A percentile compares a stretch with the other conserved stretches of the same genome.
These are phyloP conservation scores for Moniliophthora roreri DNA, from an alignment of 1,284 basidiomycete genomes.

Conservation along the genomic window DNA sequence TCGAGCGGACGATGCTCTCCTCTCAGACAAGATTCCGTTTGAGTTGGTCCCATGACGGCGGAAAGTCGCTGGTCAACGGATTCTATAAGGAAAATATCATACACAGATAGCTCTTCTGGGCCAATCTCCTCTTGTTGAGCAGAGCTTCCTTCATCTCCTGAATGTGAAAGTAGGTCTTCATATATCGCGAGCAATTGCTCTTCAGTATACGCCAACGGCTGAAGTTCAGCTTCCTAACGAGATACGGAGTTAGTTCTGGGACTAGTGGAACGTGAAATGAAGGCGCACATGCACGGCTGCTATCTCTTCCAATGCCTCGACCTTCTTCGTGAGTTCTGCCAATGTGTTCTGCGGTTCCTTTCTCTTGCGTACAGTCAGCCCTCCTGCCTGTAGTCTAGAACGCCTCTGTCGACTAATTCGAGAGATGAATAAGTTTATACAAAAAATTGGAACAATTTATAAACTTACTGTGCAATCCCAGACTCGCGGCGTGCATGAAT, in stretches of 20 bases:
- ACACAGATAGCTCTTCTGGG: constrained; percentile 16
- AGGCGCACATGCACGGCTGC: constrained; percentile 33
- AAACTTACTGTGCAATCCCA: not conserved
- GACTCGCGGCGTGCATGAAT: not conserved
- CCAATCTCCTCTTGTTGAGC: constrained; percentile 8
- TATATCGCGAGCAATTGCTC: constrained; percentile 49
- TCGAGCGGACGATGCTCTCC: constrained; percentile 8
- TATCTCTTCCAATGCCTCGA: constrained; percentile 37
- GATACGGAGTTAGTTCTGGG: not conserved
- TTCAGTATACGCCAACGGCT: constrained; percentile 43
- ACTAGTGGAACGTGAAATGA: not conserved
- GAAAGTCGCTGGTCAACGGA: not conserved
- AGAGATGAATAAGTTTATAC: not conserved
- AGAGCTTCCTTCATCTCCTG: constrained; percentile 16
- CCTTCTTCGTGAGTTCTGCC: constrained; percentile 37
- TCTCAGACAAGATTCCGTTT: not conserved
- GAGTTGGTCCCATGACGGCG: not conserved
- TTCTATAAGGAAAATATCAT: constrained; percentile 12
- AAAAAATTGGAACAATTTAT: not conserved
- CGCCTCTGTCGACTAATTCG: not conserved
- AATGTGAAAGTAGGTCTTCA: constrained; percentile 49
- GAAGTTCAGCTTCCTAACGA: constrained; percentile 30
- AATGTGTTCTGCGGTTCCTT: constrained; percentile 13
- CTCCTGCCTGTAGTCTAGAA: constrained; percentile 4
- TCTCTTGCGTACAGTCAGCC: constrained; percentile 8